Evolutionary conservation across 2,329 filamentous ascomycete species (phyloP).

Genomic region (Erysiphe neolycopersici): DNA sequence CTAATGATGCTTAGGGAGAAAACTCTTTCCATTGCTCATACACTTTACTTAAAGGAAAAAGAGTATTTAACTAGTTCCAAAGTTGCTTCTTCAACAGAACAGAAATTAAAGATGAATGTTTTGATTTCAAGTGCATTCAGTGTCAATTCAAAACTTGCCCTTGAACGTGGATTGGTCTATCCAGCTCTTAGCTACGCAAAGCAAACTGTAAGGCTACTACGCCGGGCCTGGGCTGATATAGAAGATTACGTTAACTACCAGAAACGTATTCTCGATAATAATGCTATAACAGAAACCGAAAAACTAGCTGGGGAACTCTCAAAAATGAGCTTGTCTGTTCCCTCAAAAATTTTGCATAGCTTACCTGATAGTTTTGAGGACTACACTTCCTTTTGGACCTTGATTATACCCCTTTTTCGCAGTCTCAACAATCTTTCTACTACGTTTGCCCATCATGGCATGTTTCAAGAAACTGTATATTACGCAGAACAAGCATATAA

Average conservation of each 20-base stretch:
- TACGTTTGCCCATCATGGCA: slow-evolving; percentile 58
- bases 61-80: slow-evolving; percentile 3
- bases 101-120: slow-evolving; percentile 8
- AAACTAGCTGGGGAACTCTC: slow-evolving; percentile 12
- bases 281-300: slow-evolving; percentile 6
- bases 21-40: slow-evolving; percentile 8
- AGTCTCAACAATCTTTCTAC: slow-evolving; percentile 47
- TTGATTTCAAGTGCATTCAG: slow-evolving; percentile 15
- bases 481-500: slow-evolving; percentile 66
- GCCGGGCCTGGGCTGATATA: slow-evolving; percentile 16
- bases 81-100: slow-evolving; percentile 4
- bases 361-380: background rate
- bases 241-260: slow-evolving; percentile 7
- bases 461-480: slow-evolving; percentile 69
- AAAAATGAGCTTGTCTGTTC: slow-evolving; percentile 9
- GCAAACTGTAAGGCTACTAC: slow-evolving; percentile 23
- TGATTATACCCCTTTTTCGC: slow-evolving; percentile 47
- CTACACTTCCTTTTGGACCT: slow-evolving; percentile 51
- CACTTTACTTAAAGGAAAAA: slow-evolving; percentile 8
- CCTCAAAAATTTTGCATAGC: background rate
- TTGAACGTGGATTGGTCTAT: slow-evolving; percentile 24
- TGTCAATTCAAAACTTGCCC: slow-evolving; percentile 13
- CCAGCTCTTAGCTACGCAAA: slow-evolving; percentile 30
- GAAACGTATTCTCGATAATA: background rate
- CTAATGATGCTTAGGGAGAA: slow-evolving; percentile 11